Percentiles rank a stretch among this genome's conserved stretches.
These are phyloP conservation scores for Glonium stellatum DNA, from an alignment of 495 filamentous ascomycete species.

Conservation along the genomic window DNA sequence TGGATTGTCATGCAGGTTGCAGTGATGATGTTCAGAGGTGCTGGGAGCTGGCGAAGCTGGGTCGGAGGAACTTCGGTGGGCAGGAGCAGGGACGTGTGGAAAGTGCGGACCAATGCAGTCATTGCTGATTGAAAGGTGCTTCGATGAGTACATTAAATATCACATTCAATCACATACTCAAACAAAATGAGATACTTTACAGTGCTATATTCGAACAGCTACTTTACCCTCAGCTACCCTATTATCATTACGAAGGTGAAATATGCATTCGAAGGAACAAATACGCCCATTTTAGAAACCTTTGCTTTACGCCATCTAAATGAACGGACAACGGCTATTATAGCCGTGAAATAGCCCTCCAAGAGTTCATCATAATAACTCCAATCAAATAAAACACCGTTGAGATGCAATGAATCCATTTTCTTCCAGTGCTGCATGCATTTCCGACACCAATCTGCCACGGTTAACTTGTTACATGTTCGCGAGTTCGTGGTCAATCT, in stretches of 20 bases:
- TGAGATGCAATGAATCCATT: background rate
- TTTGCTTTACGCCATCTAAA: background rate
- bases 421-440: background rate
- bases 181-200: background rate
- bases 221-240: conserved; percentile 4
- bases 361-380: background rate
- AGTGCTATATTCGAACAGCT: background rate
- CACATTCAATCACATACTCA: background rate
- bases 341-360: conserved; percentile 1
- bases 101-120: too few species aligned
- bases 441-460: background rate
- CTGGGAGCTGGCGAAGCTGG: background rate
- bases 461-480: conserved; percentile 62
- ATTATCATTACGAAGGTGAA: conserved; percentile 18
- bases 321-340: conserved; percentile 3
- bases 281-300: background rate
- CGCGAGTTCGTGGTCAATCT: conserved; percentile 88
- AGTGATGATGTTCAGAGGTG: background rate
- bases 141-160: too few species aligned
- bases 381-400: background rate
- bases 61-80: background rate
- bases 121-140: too few species aligned
- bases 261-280: background rate
- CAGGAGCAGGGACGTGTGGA: background rate
- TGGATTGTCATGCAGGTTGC: too few species aligned